Base-by-base conservation (phyloP, 768 basidiomycete species). In the Termitomyces titanicus region DNA sequence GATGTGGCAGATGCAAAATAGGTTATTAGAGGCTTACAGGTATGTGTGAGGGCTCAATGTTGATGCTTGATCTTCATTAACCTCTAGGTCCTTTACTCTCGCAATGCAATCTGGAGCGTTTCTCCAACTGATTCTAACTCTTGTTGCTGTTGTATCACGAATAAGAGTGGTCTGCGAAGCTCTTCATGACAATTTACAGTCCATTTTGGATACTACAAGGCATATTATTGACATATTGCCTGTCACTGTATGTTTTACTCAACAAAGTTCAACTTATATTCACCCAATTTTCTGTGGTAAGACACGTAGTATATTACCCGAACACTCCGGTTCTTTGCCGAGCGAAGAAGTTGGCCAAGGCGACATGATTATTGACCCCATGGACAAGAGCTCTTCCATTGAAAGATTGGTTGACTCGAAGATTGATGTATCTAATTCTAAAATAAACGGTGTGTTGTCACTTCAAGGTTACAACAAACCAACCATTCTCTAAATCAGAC, bases 81-180 rank as follows among this genome's bases (percentile, higher is more conserved):
- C 18, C n/a, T 42, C 47, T 57, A 92, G 89, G 43, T 79, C 79
- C 27, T 83, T 90, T 55, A 70, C 74, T 27, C 72, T 84, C 24
- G 79, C 81, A 33, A 80, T 92, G 76, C 87, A 86, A 64, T 79
- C 82, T 0, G 88, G 85, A 17, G 84, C 88, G 17, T 93, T 93
- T 63, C 72, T 88, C 12, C 86, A 87, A 57, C 65, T 89, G 15
- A 68, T 85, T n/a, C 64, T 93, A 44, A 72, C 81, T 5, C 73
- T 92, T 39, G 72, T 76, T 22, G 87, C 83, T 12, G 78, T 89
- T 37, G 70, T 79, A 42, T 86, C 86, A 3, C 78, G 89, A 54
- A 67, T 89, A 64, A 71, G 70, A 24, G 63, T 67, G 4, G 63
- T 87, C 29, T 64, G 76, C 22, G 61, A 67, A 35, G 82, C 84